Evolutionary conservation across 805 yeast species (phyloP), one percentile per base, ranked within the genome.

Genomic region (Lachancea quebecensis): DNA sequence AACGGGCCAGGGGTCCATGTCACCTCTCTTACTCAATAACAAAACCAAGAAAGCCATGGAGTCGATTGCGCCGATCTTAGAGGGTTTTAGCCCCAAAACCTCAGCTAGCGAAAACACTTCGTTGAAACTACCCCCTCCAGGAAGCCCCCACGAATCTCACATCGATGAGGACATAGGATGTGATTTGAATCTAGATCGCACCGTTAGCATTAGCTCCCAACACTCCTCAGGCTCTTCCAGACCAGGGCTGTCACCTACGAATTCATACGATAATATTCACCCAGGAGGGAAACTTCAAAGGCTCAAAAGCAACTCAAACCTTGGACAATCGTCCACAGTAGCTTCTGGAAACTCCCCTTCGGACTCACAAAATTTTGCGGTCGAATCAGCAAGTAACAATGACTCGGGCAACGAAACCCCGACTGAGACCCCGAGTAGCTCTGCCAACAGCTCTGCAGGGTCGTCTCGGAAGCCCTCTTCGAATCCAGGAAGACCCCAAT

Each of bases 31-130:
- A 14, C 49, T 66, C 21, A 55, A 54, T 40, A 52, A 52, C 17
- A 62, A 65, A 21, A 66, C 66, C 29, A 72, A 71, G 54, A 78
- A 71, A 50, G 91, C 91, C 10, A 81, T 84, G 71, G 90, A 86
- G 10, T 75, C 87, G 0, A 78, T 85, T 37, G 91, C 91, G 0
- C 93, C 95, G 2, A 82, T 85, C 58, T 63, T 85, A 35, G 89
- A 82, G 58, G 72, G 78, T 1, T 85, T 82, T 61, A 74, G 78
- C 4, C 93, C 93, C 4, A 85, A 82, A 57, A 75, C 89, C 0
- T 75, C 82, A 0, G 71, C 78, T 3, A 68, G 73, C 41, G 77
- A 72, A 52, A 70, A 71, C 53, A 69, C 62, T 30, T 61, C 66
- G 8, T 51, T 62, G 35, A 65, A 58, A 44, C 42, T 65, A 25